Conservation (phyloP, 495 filamentous ascomycete species). For the Diplogelasinospora grovesii region DNA sequence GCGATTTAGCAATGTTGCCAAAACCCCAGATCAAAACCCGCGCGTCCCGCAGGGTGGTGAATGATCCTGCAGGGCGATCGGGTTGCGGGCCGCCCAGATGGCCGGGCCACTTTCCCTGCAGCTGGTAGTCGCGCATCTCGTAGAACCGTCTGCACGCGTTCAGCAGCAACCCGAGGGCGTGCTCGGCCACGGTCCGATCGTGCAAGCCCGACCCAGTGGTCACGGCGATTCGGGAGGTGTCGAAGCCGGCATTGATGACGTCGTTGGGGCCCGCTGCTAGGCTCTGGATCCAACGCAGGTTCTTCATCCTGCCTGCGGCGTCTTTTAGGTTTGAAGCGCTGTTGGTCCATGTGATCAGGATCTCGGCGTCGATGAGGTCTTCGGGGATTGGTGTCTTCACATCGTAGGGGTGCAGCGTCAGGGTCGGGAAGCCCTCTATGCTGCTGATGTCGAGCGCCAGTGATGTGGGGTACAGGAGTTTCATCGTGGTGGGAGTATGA, state of each 20-base stretch:
- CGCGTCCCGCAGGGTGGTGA: slow-evolving; percentile 50
- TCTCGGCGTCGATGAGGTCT: slow-evolving; percentile 45
- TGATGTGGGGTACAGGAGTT: slow-evolving; percentile 57
- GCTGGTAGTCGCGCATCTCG: slow-evolving; percentile 53
- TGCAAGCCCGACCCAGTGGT: slow-evolving; percentile 56
- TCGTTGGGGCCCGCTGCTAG: slow-evolving; percentile 58
- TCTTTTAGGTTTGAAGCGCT: slow-evolving; percentile 43
- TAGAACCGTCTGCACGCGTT: slow-evolving; percentile 45
- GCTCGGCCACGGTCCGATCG: slow-evolving; percentile 55
- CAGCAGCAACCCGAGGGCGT: slow-evolving; percentile 48
- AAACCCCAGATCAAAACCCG: slow-evolving; percentile 63
- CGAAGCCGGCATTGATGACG: slow-evolving; percentile 52
- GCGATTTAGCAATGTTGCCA: slow-evolving; percentile 75
- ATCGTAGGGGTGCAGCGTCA: slow-evolving; percentile 48
- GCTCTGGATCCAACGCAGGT: slow-evolving; percentile 54
- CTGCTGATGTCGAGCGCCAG: slow-evolving; percentile 41
- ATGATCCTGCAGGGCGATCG: slow-evolving; percentile 38
- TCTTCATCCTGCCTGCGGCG: slow-evolving; percentile 41
- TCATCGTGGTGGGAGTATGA: slow-evolving; percentile 31
- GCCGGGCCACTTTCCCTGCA: slow-evolving; percentile 45
- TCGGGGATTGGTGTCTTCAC: slow-evolving; percentile 45
- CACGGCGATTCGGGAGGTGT: slow-evolving; percentile 31
- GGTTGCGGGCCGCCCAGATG: slow-evolving; percentile 53
- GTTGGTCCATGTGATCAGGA: slow-evolving; percentile 54
- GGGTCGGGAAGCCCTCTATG: slow-evolving; percentile 46